phyloP scores from a whole-genome alignment of 1,284 basidiomycete species.

The Ganoderma meredithae region DNA sequence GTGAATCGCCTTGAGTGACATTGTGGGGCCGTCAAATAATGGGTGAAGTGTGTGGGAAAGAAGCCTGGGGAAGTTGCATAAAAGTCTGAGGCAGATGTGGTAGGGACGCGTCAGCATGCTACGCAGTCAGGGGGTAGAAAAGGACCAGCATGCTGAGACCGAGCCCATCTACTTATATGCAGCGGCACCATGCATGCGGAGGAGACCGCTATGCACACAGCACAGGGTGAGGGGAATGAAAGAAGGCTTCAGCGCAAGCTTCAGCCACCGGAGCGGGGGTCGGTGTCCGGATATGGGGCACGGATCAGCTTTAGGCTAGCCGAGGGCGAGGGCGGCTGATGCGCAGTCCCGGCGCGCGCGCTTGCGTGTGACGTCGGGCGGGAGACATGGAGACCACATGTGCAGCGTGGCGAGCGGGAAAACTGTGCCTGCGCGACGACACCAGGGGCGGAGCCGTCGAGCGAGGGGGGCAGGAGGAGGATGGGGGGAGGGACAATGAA shows the following conservation, averaged over 20 bases:
- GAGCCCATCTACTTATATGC: neutral
- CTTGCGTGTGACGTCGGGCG: neutral
- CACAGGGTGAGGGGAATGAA: neutral
- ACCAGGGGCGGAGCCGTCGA: neutral
- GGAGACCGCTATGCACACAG: neutral
- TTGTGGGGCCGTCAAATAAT: neutral
- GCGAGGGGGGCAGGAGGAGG: neutral
- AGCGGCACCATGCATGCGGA: neutral
- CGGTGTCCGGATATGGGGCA: slow-evolving; percentile 14
- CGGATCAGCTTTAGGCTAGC: slow-evolving; percentile 30
- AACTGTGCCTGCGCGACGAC: neutral
- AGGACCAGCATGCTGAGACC: neutral
- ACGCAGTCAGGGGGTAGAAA: neutral
- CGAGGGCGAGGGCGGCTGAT: slow-evolving; percentile 24
- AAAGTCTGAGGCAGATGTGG: neutral
- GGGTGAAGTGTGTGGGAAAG: neutral
- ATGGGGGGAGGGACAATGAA: neutral
- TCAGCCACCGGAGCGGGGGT: slow-evolving; percentile 12
- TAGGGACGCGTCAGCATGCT: neutral
- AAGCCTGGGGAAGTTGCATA: neutral
- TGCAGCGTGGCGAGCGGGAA: neutral
- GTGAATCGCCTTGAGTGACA: neutral
- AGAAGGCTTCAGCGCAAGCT: neutral
- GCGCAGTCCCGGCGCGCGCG: slow-evolving; percentile 11
- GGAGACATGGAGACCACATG: slow-evolving; percentile 3